Evolutionary conservation across 1,139 yeast genomes (phyloP), one percentile per base, ranked within the genome.

Genomic region (Chernovozyma sophiae-reginae): DNA sequence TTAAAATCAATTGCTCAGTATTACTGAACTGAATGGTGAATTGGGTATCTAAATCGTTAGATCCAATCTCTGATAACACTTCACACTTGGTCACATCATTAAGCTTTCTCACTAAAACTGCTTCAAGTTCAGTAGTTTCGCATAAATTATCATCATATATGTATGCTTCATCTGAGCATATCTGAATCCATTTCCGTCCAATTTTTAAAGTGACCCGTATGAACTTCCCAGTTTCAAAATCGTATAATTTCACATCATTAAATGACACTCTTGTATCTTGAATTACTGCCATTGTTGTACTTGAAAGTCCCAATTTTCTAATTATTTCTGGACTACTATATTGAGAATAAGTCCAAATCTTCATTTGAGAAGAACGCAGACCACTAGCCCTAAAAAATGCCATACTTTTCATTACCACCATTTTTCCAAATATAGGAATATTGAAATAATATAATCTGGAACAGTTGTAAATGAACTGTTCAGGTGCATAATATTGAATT

Each of bases 181-280:
- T 58, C 49, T 84, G 90, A 31, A 86, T 54, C 62, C 71, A 83
- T 46, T 77, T 79, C 38, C 82, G 72, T 8, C 96, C 96, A 41
- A 87, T 72, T 47, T 78, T 79, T 40, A 87, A 44, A 1, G 76
- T 72, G 1, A 83, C 82, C 0, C 85, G 81, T 13, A 52, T 41
- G 44, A 54, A 65, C 15, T 42, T 42, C 13, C 57, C 56, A 2
- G 53, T 45, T 2, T 37, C 47, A 2, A 55, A 47, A 33, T 78
- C 77, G 50, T 64, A 79, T 12, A 79, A 58, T 31, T 72, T 68
- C 18, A 80, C 84, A 44, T 78, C 74, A 32, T 66, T 68, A 49
- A 78, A 79, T n/a, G 70, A 68, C 3, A 81, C 84, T 45, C 86
- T 69, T 2, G 78, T 72, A 51, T 84, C 92, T 36, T 62, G 56